Conservation (phyloP, 805 yeast genomes). For the Ogataea angusta region DNA sequence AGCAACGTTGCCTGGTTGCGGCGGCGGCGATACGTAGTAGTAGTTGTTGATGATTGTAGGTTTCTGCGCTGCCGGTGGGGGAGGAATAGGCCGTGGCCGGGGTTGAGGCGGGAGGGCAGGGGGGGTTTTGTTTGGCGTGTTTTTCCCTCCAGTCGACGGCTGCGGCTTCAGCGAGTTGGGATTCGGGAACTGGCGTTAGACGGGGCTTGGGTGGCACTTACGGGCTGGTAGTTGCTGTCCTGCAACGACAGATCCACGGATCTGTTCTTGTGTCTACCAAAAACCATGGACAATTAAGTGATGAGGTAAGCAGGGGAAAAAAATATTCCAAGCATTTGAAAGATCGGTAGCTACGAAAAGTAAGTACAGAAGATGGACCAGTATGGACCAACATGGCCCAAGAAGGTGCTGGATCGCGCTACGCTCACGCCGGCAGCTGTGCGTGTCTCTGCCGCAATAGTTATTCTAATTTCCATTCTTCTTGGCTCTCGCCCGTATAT, state of each 20-base stretch:
- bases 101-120: constrained; percentile 13
- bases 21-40: constrained; percentile 15
- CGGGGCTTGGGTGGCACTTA: constrained; percentile 7
- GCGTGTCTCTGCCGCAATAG: background rate
- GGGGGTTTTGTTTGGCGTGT: constrained; percentile 14
- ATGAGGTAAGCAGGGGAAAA: constrained; percentile 4
- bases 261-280: constrained; percentile 20
- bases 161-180: constrained; percentile 22
- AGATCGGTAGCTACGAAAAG: too few species aligned
- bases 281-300: constrained; percentile 16
- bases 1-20: background rate
- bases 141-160: constrained; percentile 15
- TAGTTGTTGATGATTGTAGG: constrained; percentile 21
- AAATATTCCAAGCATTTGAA: too few species aligned
- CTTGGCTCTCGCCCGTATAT: constrained; percentile 10
- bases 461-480: constrained; percentile 6
- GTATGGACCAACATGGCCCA: too few species aligned
- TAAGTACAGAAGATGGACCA: too few species aligned
- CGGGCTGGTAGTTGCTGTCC: constrained; percentile 23
- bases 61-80: constrained; percentile 15
- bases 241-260: constrained; percentile 18
- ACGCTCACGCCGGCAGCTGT: too few species aligned
- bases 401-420: too few species aligned
- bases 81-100: constrained; percentile 19
- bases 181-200: constrained; percentile 18